Evolutionary conservation across 768 basidiomycete genomes (phyloP).

Genomic region (Kwoniella sp.): DNA sequence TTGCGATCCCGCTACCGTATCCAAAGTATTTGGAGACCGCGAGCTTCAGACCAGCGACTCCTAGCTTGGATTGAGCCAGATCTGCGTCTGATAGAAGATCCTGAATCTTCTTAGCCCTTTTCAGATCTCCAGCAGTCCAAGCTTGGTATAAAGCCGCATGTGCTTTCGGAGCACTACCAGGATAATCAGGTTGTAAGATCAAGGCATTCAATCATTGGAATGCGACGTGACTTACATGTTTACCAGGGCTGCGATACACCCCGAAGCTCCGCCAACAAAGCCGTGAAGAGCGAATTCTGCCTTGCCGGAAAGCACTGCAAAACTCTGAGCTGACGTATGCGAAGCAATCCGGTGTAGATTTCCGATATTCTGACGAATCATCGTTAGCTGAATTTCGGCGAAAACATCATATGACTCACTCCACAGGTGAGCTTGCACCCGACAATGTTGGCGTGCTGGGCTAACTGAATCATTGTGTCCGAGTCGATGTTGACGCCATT

Average conservation of each 20-base stretch:
- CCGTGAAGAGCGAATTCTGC: slow-evolving; percentile 27
- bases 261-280: slow-evolving; percentile 21
- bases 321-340: slow-evolving; percentile 16
- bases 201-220: too few species aligned
- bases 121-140: slow-evolving; percentile 24
- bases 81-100: slow-evolving; percentile 29
- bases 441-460: slow-evolving; percentile 74
- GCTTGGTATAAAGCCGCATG: slow-evolving; percentile 32
- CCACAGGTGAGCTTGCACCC: slow-evolving; percentile 60
- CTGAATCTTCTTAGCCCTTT: slow-evolving; percentile 30
- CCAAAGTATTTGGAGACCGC: slow-evolving; percentile 35
- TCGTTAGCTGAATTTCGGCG: not conserved
- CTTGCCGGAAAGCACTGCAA: slow-evolving; percentile 25
- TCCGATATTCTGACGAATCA: slow-evolving; percentile 3
- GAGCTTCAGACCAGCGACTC: slow-evolving; percentile 38
- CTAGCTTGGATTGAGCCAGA: slow-evolving; percentile 27
- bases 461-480: slow-evolving; percentile 67
- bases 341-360: slow-evolving; percentile 22
- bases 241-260: slow-evolving; percentile 23
- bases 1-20: slow-evolving; percentile 28
- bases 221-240: slow-evolving; percentile 13
- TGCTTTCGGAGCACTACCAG: slow-evolving; percentile 25
- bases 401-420: not conserved
- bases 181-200: too few species aligned
- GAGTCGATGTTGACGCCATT: slow-evolving; percentile 76